Conservation (phyloP, 2,329 filamentous ascomycete genomes). For the Cladosporium sphaerospermum region DNA sequence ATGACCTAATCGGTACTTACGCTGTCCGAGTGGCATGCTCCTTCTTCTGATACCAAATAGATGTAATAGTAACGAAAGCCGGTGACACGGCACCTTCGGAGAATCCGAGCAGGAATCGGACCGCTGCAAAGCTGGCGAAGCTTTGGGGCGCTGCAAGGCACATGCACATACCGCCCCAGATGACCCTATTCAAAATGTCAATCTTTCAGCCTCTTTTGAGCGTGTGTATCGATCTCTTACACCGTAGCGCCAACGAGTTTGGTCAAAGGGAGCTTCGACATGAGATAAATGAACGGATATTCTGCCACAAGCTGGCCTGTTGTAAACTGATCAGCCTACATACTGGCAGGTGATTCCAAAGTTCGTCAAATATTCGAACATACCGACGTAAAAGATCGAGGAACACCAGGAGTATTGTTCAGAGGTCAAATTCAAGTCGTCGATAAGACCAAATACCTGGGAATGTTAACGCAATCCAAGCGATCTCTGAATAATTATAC, state of each 20-base stretch:
- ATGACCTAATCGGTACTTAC: slow-evolving; percentile 7
- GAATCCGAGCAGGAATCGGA: slow-evolving; percentile 49
- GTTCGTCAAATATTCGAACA: slow-evolving; percentile 3
- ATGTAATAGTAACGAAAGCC: slow-evolving; percentile 49
- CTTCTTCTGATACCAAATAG: slow-evolving; percentile 35
- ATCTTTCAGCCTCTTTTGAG: slow-evolving; percentile 39
- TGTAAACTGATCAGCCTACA: slow-evolving; percentile 20
- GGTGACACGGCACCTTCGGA: slow-evolving; percentile 52
- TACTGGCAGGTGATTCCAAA: not conserved
- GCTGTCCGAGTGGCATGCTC: slow-evolving; percentile 44
- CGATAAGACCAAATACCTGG: slow-evolving; percentile 39
- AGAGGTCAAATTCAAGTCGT: slow-evolving; percentile 41
- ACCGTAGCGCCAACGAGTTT: slow-evolving; percentile 41
- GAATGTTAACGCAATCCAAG: not conserved
- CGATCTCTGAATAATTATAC: not conserved
- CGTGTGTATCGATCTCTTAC: slow-evolving; percentile 40
- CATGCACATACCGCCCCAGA: slow-evolving; percentile 57
- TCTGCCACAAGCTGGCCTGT: slow-evolving; percentile 11
- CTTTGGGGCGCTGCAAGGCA: slow-evolving; percentile 56
- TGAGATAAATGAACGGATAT: slow-evolving; percentile 35
- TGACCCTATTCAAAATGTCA: slow-evolving; percentile 52
- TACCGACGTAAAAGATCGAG: slow-evolving; percentile 41
- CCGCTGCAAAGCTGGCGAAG: slow-evolving; percentile 53
- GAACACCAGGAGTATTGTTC: slow-evolving; percentile 46
- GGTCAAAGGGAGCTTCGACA: slow-evolving; percentile 45